Evolutionary conservation across 2,329 filamentous ascomycete species (phyloP).

Genomic region (Ophiostoma sp.): DNA sequence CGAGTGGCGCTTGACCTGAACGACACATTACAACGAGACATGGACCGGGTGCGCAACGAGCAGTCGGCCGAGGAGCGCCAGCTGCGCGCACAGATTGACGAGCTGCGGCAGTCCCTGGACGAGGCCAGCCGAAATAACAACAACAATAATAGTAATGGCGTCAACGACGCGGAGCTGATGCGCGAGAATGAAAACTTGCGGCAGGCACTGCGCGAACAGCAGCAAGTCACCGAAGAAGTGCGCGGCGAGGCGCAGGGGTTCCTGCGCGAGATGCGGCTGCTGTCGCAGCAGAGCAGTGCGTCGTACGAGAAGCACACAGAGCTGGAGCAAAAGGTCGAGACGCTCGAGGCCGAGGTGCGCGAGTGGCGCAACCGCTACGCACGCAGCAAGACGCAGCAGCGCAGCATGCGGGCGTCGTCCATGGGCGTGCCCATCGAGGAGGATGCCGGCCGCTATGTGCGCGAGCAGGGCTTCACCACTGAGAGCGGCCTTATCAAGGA

Average conservation of each 20-base stretch:
- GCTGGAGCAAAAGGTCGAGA: slow-evolving; percentile 67
- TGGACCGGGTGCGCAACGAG: slow-evolving; percentile 66
- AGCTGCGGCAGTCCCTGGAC: slow-evolving; percentile 38
- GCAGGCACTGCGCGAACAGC: slow-evolving; percentile 63
- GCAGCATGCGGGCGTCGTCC: slow-evolving; percentile 74
- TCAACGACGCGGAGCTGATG: slow-evolving; percentile 52
- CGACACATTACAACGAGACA: slow-evolving; percentile 69
- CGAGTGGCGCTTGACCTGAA: slow-evolving; percentile 71
- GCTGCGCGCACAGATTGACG: slow-evolving; percentile 59
- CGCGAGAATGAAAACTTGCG: slow-evolving; percentile 66
- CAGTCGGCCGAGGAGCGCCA: slow-evolving; percentile 59
- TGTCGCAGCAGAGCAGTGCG: slow-evolving; percentile 74
- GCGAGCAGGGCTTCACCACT: slow-evolving; percentile 62
- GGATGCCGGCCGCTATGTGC: slow-evolving; percentile 62
- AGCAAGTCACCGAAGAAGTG: slow-evolving; percentile 80
- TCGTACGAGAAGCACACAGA: slow-evolving; percentile 78
- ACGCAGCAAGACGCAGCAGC: slow-evolving; percentile 78
- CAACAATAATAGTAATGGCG: slow-evolving; percentile 27
- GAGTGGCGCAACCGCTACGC: slow-evolving; percentile 90
- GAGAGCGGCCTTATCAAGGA: slow-evolving; percentile 79
- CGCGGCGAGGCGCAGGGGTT: slow-evolving; percentile 77
- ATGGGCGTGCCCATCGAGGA: slow-evolving; percentile 65
- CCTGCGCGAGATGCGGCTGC: slow-evolving; percentile 78
- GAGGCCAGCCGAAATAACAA: slow-evolving; percentile 24
- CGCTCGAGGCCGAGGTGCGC: slow-evolving; percentile 75